Base-by-base conservation (phyloP, 2,329 filamentous ascomycete genomes). In the Nemania bipapillata region DNA sequence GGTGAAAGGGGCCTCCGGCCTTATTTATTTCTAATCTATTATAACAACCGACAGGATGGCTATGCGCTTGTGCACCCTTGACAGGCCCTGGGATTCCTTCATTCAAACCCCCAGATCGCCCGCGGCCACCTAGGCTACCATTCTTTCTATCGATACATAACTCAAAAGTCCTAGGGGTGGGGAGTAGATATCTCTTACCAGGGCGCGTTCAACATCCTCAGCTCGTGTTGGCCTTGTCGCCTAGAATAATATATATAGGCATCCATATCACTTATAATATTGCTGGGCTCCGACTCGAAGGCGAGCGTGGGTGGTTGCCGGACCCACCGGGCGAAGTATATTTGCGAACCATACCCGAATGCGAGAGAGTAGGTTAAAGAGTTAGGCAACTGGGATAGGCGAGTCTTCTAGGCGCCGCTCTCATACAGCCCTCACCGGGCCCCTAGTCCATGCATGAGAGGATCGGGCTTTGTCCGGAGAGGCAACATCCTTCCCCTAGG, bases 141-240 rank as follows among this genome's bases (percentile, higher is more conserved):
- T 53, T 68, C 56, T n/a, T 35, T 28, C 52, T 67, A 63, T 60
- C 24, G 55, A 50, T 55, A 65, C 20, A 55, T 49, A 32, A 37
- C 28, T 50, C 22, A n/a, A 12, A 24, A 62, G 66, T 68, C 66
- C 66, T 68, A 65, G 56, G 56, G 56, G 56, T 64, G 66, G 66
- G 28, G 66, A 54, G 26, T 35, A 35, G 30, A 37, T 52, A 50
- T 58, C 17, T 9, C 4, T 32, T 57, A 8, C 1, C 3, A 47
- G 22, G 52, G 20, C 12, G 49, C 35, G 12, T 12, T 55, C 20
- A 22, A 17, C 30, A 22, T 58, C 15, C 22, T 49, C 40, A 28
- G 55, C 15, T 49, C 9, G 22, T 32, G 4, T 3, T 56, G 15
- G 11, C 20, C 26, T 64, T 40, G 20, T 53, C 9, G 53, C 60